Percentiles rank a stretch among this genome's conserved stretches.
Conservation (phyloP, 192 early-diverging fungal genomes). For the Umbelopsis ramanniana region DNA sequence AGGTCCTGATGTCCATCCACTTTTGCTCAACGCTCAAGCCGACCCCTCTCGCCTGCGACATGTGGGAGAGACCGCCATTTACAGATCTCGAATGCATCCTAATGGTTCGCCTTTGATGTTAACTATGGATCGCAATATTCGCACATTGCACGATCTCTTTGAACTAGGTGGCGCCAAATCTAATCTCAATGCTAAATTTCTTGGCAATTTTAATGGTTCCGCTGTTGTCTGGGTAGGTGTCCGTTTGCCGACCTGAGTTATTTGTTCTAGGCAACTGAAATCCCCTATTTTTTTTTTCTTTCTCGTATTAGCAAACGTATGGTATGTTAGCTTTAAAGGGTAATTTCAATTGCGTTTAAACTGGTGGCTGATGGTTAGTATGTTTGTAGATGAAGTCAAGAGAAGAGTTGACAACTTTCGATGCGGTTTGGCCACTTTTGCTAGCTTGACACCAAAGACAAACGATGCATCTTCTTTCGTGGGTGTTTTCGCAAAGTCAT, state of each 20-base stretch:
- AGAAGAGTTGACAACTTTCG: constrained; percentile 19
- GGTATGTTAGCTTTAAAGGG: constrained; percentile 27
- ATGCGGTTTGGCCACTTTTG: constrained; percentile 20
- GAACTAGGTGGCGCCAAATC: constrained; percentile 35
- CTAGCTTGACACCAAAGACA: constrained; percentile 28
- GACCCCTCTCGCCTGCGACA: constrained; percentile 51
- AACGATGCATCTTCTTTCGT: constrained; percentile 39
- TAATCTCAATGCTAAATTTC: constrained; percentile 12
- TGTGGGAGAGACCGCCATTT: constrained; percentile 55
- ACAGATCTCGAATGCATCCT: constrained; percentile 50
- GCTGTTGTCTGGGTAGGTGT: constrained; percentile 36
- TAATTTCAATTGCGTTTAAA: neutral
- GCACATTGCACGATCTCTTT: constrained; percentile 55
- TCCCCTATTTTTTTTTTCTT: constrained; percentile 16
- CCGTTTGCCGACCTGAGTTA: neutral
- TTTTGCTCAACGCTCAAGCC: constrained; percentile 58
- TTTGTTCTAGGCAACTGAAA: neutral
- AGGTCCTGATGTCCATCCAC: constrained; percentile 63
- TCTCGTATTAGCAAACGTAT: constrained; percentile 41
- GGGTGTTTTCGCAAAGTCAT: constrained; percentile 36
- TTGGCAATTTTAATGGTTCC: constrained; percentile 6
- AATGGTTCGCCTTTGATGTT: constrained; percentile 43
- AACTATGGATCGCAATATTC: constrained; percentile 42
- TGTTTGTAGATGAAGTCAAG: constrained; percentile 7
- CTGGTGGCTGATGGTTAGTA: neutral